phyloP scores from a whole-genome alignment of 257 asterid genomes.

The Przewalskia tangutica region DNA sequence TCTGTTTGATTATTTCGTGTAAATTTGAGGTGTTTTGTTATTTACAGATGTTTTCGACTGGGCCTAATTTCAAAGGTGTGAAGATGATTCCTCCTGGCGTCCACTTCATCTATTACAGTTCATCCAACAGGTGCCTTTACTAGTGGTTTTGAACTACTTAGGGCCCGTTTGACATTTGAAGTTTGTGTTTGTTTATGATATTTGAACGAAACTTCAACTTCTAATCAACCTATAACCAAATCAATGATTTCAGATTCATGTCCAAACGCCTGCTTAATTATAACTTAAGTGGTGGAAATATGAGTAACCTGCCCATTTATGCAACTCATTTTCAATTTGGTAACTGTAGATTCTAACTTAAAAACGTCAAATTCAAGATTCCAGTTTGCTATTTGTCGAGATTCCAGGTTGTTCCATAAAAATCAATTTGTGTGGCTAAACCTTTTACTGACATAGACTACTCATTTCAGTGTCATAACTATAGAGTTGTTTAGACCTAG shows the following conservation, averaged over 20 bases:
- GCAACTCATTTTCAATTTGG: neutral
- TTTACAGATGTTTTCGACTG: constrained; percentile 61
- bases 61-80: constrained; percentile 84
- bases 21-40: neutral
- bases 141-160: neutral
- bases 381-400: neutral
- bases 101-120: constrained; percentile 70
- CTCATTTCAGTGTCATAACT: neutral
- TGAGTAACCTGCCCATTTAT: neutral
- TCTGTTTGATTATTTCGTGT: neutral
- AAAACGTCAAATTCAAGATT: neutral
- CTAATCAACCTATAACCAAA: no score
- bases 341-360: neutral
- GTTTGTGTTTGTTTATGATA: no score
- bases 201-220: no score
- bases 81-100: constrained; percentile 94
- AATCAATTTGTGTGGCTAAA: neutral
- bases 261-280: neutral
- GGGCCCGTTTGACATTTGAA: no score
- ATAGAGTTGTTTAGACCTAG: neutral
- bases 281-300: neutral
- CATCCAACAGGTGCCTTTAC: constrained; percentile 51
- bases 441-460: neutral
- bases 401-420: neutral
- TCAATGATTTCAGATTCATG: no score